phyloP scores from a whole-genome alignment of 1,284 basidiomycete species.

The Rhodotorula sp. region DNA sequence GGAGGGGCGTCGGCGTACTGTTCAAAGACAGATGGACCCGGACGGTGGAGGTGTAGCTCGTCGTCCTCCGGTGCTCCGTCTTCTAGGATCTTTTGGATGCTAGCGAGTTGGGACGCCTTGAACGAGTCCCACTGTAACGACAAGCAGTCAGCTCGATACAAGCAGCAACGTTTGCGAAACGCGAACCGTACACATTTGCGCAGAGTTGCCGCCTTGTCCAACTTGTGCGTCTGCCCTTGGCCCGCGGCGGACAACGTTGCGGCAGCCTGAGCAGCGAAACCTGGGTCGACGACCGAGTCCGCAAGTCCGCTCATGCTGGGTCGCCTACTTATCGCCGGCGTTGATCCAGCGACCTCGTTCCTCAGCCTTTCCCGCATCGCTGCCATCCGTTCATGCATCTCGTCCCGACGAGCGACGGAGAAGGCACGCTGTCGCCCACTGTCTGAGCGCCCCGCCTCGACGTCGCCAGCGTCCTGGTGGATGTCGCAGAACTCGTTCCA shows the following conservation, averaged over 20 bases:
- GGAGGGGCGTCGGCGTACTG: not conserved
- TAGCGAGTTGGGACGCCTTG: conserved; percentile 6
- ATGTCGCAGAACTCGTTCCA: conserved; percentile 25
- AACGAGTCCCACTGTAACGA: conserved; percentile 7
- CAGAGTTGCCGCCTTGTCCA: conserved; percentile 14
- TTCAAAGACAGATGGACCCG: conserved; percentile 10
- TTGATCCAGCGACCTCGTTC: conserved; percentile 7
- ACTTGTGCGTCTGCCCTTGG: not conserved
- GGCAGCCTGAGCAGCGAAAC: not conserved
- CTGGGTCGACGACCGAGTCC: not conserved
- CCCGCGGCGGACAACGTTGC: not conserved
- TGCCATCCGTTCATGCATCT: not conserved
- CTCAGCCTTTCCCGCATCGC: not conserved
- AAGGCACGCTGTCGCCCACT: not conserved
- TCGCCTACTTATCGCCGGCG: conserved; percentile 5
- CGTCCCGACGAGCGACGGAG: not conserved
- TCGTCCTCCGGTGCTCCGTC: not conserved
- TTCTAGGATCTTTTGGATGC: conserved; percentile 4
- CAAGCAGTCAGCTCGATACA: not conserved
- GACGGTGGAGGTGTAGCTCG: conserved; percentile 9
- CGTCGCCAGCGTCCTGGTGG: conserved; percentile 5
- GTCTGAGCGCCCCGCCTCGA: not conserved
- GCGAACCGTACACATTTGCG: not conserved
- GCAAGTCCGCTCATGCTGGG: not conserved
- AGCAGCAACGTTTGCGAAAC: too few relatives aligned